Percentiles rank a stretch among this genome's conserved stretches.
Conservation (phyloP, 2,329 filamentous ascomycete genomes). For the Aspergillus fructus region DNA sequence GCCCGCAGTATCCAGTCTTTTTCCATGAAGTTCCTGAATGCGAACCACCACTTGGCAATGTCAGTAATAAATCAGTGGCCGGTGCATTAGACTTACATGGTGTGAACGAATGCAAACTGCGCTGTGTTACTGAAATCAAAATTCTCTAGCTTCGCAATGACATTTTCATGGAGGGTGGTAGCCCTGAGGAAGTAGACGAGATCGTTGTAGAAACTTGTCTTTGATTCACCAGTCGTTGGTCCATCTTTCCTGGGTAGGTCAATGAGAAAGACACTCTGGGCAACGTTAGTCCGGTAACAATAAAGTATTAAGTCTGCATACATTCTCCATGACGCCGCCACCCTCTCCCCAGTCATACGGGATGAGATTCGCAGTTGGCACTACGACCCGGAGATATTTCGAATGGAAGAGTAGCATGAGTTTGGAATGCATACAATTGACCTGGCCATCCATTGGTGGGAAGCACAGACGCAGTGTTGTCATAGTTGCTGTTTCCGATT, state of each 20-base stretch:
- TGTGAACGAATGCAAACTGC: slow-evolving; percentile 77
- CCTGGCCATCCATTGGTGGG: slow-evolving; percentile 70
- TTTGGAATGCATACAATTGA: slow-evolving; percentile 89
- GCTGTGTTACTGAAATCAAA: slow-evolving; percentile 80
- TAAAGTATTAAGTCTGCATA: slow-evolving; percentile 33
- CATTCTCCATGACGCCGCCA: slow-evolving; percentile 78
- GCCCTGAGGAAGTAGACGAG: slow-evolving; percentile 69
- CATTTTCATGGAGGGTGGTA: slow-evolving; percentile 62
- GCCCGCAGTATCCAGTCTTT: slow-evolving; percentile 70
- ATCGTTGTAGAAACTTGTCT: slow-evolving; percentile 65
- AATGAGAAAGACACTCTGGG: slow-evolving; percentile 79
- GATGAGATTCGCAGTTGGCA: slow-evolving; percentile 85
- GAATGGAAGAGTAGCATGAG: slow-evolving; percentile 83
- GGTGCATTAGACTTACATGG: slow-evolving; percentile 59
- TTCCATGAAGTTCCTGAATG: slow-evolving; percentile 50
- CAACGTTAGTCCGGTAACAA: slow-evolving; percentile 11
- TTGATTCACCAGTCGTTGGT: slow-evolving; percentile 19
- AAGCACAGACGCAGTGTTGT: slow-evolving; percentile 69
- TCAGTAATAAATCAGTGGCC: slow-evolving; percentile 5
- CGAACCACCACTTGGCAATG: slow-evolving; percentile 53
- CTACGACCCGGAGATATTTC: slow-evolving; percentile 70
- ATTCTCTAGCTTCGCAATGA: slow-evolving; percentile 66
- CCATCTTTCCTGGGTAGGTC: slow-evolving; percentile 66
- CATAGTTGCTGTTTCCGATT: slow-evolving; percentile 43
- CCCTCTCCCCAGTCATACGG: slow-evolving; percentile 87